Conservation (phyloP, 2,329 filamentous ascomycete species). For the Didymella keratinophila region DNA sequence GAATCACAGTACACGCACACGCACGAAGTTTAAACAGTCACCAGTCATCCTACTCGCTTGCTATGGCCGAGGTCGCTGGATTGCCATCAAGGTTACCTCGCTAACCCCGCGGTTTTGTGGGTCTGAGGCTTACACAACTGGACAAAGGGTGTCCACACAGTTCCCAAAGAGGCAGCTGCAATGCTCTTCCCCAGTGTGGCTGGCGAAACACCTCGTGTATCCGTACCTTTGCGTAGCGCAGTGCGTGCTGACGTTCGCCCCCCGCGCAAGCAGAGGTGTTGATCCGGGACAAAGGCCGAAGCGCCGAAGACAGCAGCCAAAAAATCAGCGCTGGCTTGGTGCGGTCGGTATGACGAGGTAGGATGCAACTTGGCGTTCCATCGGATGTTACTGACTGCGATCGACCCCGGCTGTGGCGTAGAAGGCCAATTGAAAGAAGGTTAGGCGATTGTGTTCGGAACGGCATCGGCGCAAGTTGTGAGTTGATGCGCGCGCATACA, state of each 20-base stretch:
- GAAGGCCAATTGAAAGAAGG: constrained; percentile 23
- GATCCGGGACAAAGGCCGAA: constrained; percentile 7
- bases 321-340: constrained; percentile 3
- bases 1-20: constrained; percentile 3
- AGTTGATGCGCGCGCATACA: constrained; percentile 13
- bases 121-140: constrained; percentile 1
- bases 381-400: constrained; percentile 23
- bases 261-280: not conserved
- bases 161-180: constrained; percentile 28
- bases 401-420: constrained; percentile 33
- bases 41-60: constrained; percentile 20
- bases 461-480: constrained; percentile 20
- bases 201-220: constrained; percentile 6
- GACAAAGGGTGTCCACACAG: constrained; percentile 8
- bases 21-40: constrained; percentile 2
- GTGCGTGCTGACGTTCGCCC: constrained; percentile 14
- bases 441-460: constrained; percentile 19
- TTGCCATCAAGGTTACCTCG: constrained; percentile 21
- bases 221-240: constrained; percentile 1
- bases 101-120: constrained; percentile 36
- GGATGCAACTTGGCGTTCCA: constrained; percentile 12
- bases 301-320: constrained; percentile 3
- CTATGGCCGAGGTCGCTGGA: constrained; percentile 30
- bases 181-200: constrained; percentile 22
- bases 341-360: constrained; percentile 16